A percentile compares a stretch with the other conserved stretches of the same genome.
phyloP scores from a whole-genome alignment of 176 grass and related monocot genomes.

The Canna indica region DNA sequence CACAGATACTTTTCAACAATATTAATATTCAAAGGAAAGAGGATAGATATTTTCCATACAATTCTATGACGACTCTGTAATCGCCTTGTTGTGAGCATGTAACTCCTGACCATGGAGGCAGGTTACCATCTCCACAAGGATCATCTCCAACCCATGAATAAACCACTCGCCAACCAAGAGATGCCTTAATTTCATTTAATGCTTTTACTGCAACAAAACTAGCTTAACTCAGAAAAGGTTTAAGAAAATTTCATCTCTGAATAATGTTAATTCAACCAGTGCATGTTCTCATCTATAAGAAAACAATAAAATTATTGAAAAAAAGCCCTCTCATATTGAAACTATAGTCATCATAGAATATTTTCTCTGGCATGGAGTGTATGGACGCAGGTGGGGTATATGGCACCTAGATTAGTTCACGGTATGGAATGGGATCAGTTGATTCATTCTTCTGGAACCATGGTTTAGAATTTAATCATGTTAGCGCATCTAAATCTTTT shows the following conservation, averaged over 20 bases:
- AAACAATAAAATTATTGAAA: background rate
- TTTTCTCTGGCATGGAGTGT: too few relatives aligned
- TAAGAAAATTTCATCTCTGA: constrained; percentile 1
- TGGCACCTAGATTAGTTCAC: background rate
- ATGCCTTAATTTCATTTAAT: constrained; percentile 90
- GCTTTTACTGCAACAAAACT: constrained; percentile 78
- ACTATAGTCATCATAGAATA: background rate
- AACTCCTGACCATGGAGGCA: constrained; percentile 94
- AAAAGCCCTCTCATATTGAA: background rate
- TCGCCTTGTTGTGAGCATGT: constrained; percentile 88
- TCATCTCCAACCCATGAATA: constrained; percentile 97
- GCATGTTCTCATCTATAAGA: background rate
- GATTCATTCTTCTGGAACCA: background rate
- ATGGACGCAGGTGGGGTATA: background rate
- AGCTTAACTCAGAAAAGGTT: constrained; percentile 6
- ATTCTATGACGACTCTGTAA: constrained; percentile 92
- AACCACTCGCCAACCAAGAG: constrained; percentile 89
- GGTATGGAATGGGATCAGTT: background rate
- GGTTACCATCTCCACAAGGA: constrained; percentile 78
- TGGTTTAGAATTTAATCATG: background rate
- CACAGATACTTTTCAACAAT: too few relatives aligned
- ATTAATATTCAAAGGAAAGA: constrained; percentile 7
- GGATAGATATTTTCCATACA: constrained; percentile 40
- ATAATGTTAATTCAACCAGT: background rate
- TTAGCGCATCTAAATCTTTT: too few relatives aligned